phyloP scores from a whole-genome alignment of 768 basidiomycete species.

The Phaeotremella fagi region DNA sequence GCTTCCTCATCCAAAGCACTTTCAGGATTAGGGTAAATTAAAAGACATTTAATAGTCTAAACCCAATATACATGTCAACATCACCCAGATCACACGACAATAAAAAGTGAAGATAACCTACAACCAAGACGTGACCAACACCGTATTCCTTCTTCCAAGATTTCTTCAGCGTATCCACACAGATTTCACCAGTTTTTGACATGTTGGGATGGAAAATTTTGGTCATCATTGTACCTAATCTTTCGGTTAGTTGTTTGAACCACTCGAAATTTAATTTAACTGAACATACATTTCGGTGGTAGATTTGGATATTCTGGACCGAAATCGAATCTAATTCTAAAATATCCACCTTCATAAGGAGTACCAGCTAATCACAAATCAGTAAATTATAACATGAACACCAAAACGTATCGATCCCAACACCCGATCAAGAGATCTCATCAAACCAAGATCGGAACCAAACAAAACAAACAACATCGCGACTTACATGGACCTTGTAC shows the following conservation, averaged over 20 bases:
- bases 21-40: slow-evolving; percentile 96
- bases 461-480: no score
- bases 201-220: slow-evolving; percentile 99
- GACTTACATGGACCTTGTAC: slow-evolving; percentile 85
- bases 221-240: slow-evolving; percentile 81
- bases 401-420: background rate
- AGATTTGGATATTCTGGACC: slow-evolving; percentile 88
- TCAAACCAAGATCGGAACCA: slow-evolving; percentile 1
- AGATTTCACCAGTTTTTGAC: slow-evolving; percentile 82
- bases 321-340: slow-evolving; percentile 75
- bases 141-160: slow-evolving; percentile 92
- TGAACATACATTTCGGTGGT: slow-evolving; percentile 79
- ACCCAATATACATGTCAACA: no score
- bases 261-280: no score
- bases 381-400: background rate
- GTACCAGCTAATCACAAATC: slow-evolving; percentile 55
- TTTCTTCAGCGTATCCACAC: slow-evolving; percentile 95
- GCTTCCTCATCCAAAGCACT: slow-evolving; percentile 95
- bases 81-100: slow-evolving; percentile 91
- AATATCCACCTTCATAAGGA: slow-evolving; percentile 68
- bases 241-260: background rate
- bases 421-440: background rate
- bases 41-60: slow-evolving; percentile 80
- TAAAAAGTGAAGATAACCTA: slow-evolving; percentile 62
- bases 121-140: slow-evolving; percentile 78